phyloP scores from a whole-genome alignment of 1,284 basidiomycete species.

The Cryptococcus sp. region DNA sequence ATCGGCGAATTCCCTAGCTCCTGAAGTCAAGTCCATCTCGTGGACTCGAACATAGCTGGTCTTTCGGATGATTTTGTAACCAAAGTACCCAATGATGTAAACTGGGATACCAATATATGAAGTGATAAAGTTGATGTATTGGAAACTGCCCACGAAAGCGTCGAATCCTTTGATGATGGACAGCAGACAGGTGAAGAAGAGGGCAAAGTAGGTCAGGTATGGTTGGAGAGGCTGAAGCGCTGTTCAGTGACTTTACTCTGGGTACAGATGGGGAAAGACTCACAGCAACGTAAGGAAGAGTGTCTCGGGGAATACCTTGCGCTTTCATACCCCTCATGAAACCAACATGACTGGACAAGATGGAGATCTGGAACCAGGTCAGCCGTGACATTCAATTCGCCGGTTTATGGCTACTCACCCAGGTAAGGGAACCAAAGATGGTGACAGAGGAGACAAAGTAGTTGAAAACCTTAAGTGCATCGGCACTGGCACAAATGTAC shows the following conservation, averaged over 20 bases:
- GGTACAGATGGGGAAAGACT: neutral
- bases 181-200: slow-evolving; percentile 55
- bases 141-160: slow-evolving; percentile 54
- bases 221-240: slow-evolving; percentile 23
- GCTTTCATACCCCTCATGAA: slow-evolving; percentile 59
- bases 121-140: slow-evolving; percentile 61
- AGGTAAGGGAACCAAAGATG: slow-evolving; percentile 65
- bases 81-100: slow-evolving; percentile 58
- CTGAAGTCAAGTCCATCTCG: slow-evolving; percentile 62
- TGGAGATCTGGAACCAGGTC: slow-evolving; percentile 50
- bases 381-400: too few species aligned
- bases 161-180: slow-evolving; percentile 67
- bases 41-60: slow-evolving; percentile 54
- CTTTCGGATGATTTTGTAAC: slow-evolving; percentile 56
- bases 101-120: slow-evolving; percentile 43
- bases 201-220: slow-evolving; percentile 50
- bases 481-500: slow-evolving; percentile 28
- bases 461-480: slow-evolving; percentile 53
- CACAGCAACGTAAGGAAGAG: slow-evolving; percentile 55
- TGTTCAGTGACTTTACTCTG: slow-evolving; percentile 23
- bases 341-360: slow-evolving; percentile 62
- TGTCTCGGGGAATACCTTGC: slow-evolving; percentile 19
- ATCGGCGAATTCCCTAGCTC: slow-evolving; percentile 62
- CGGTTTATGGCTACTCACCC: slow-evolving; percentile 39
- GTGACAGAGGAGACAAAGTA: slow-evolving; percentile 69